Evolutionary conservation across 1,284 basidiomycete species (phyloP), one percentile per base, ranked within the genome.

Genomic region (Trametes hirsuta): DNA sequence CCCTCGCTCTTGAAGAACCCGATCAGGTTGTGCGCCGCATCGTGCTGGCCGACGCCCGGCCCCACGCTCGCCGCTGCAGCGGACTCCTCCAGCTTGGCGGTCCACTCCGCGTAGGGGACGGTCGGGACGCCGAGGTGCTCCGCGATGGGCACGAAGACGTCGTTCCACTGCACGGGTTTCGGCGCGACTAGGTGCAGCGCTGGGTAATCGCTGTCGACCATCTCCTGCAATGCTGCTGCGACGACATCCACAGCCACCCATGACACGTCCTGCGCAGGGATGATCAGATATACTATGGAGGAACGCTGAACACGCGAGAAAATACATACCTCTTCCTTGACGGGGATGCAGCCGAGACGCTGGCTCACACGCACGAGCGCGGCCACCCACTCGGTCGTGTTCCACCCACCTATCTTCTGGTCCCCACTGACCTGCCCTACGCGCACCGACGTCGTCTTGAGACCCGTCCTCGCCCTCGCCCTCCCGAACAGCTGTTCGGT

Each of bases 181-280:
- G 71, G 72, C 44, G 72, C 68, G 21, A 63, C 64, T 21, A 74
- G 65, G 61, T 74, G 70, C 12, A 72, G 61, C 2, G 68, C 68
- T 11, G 55, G 58, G n/a, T 71, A 51, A 21, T 55, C 60, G 10
- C 55, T 39, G 21, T 62, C 62, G 4, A 67, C 66, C 34, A 65
- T 61, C 34, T 72, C 66, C 18, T 68, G 55, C 2, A 71, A 44
- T 6, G 62, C 58, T 0, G 59, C 39, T 0, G 69, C 69, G 2
- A 66, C 71, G 35, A 67, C 55, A 41, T 68, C 63, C 12, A 65
- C 58, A 0, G 69, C 58, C 35, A 71, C 50, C 69, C 69, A 72
- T 2, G 61, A 56, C 15, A 66, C 6, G 10, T 50, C 45, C 65
- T 66, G 47, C 21, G 8, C n/a, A 40, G 8, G 6, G 11, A 15